Base-by-base conservation (phyloP, 768 basidiomycete species). In the Phlebiopsis flavidoalba region DNA sequence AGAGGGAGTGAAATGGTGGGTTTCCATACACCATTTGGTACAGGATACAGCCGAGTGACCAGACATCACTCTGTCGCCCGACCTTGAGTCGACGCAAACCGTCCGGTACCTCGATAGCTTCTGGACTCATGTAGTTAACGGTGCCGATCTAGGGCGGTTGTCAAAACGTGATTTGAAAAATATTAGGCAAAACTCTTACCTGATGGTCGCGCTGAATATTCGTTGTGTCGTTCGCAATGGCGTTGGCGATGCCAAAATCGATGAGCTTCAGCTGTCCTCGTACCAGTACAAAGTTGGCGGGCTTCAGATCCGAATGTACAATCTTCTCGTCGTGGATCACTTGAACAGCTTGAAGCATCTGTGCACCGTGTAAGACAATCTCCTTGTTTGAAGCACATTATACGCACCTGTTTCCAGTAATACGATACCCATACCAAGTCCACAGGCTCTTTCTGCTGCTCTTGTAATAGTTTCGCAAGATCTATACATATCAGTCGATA, bases 301-400 rank as follows among this genome's bases (percentile, higher is more conserved):
- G 96, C 72, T 99, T 99, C 58, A 98, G 80, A 74, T 99, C 96
- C 19, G 95, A 96, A 74, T 99, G 96, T 2, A 99, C 96, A 63
- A 99, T 97, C 75, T 96, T 96, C 76, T 97, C 95, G 64, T 96
- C 92, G 69, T 99, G 96, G 57, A 98, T 96, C 58, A 98, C 89
- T 60, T 97, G 91, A n/a, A 99, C 96, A 0, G 95, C 95, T 79
- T 97, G 88, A 53, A 99, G 77, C 94, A 99, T 99, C 95, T 98
- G 10, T 43, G 40, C 17, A 8, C 40, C 11, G 40, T 43, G 40
- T 43, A 12, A 12, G 17, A 12, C 17, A 43, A 17, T 12, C 3
- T 43, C 12, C 4, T 3, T 17, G 24, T 19, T 14, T 3, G 11
- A 45, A 12, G 26, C 22, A 15, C 31, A 19, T 8, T 8, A 53